Base-by-base conservation (phyloP, 108 stramenopile species). In the Mediolabrus comicus region DNA sequence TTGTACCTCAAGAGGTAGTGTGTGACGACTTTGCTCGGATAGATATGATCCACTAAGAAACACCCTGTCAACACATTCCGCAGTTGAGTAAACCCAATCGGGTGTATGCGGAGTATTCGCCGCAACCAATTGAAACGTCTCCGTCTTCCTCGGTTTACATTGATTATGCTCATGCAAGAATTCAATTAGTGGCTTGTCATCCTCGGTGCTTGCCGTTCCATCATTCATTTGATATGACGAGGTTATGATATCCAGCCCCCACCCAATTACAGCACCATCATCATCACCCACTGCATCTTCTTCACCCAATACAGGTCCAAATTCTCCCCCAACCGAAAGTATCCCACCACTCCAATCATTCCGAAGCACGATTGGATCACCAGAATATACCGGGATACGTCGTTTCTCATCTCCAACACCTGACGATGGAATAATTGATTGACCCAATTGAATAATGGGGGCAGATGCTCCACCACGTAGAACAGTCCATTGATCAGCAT, bases 261-360 rank as follows among this genome's bases (percentile, higher is more conserved):
- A 78, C 4, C 77, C 77, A 0, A 52, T 13, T 29, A 59, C 30
- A 12, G 35, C 33, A 24, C 25, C n/a, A 25, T 60, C 71, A 39
- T 41, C 54, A 19, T 22, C 52, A 33, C 57, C 69, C 46, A 16
- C 65, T 78, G 29, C 71, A 73, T 64, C 81, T 80, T 17, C 65
- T 64, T 19, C 52, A 9, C 22, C 74, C 11, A 1, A 29, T 35
- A 51, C 71, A 35, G 12, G 52, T 33, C 32, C 74, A 65, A 64
- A 69, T 26, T 22, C 38, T 32, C 52, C 52, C 31, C 74, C 64
- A 16, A 91, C 53, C 7, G 87, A 88, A 14, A 91, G 67, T 26
- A 91, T 36, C 22, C 90, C 90, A 3, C 90, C 90, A 25, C 76
- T 87, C 38, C 75, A 74, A 38, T 69, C 71, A 75, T 88, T 84